phyloP scores from a whole-genome alignment of 2,329 filamentous ascomycete species.

The Arthroderma sp. region DNA sequence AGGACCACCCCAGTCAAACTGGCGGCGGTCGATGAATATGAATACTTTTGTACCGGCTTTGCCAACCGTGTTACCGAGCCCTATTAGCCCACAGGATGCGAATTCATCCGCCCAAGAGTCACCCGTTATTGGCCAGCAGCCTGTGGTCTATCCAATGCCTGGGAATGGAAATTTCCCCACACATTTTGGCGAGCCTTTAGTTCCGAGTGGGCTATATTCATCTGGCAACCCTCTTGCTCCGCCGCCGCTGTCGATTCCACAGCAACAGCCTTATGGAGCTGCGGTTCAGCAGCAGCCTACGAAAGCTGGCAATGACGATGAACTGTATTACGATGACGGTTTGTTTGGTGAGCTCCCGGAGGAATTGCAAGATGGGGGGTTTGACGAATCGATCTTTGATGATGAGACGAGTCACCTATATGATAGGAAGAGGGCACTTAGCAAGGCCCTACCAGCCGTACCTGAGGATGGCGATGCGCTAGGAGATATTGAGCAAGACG shows the following conservation, averaged over 20 bases:
- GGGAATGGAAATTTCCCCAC: not conserved
- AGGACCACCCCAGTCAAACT: not conserved
- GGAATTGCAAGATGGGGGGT: conserved; percentile 20
- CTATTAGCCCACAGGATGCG: conserved; percentile 16
- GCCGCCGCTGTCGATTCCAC: not conserved
- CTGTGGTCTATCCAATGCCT: not conserved
- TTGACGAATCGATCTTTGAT: conserved; percentile 38
- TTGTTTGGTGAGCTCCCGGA: conserved; percentile 26
- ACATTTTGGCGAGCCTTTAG: too few species aligned
- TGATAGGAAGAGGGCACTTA: conserved; percentile 20
- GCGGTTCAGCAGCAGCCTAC: conserved; percentile 6
- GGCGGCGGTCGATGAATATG: not conserved
- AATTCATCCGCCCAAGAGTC: conserved; percentile 4
- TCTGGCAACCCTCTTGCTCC: not conserved
- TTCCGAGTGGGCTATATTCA: not conserved
- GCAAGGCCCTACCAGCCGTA: too few species aligned
- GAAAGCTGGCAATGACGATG: conserved; percentile 21
- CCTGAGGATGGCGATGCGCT: too few species aligned
- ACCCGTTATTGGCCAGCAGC: not conserved
- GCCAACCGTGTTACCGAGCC: conserved; percentile 24
- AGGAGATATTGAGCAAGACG: too few species aligned
- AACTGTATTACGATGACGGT: conserved; percentile 37
- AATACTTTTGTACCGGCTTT: conserved; percentile 17
- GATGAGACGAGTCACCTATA: conserved; percentile 33
- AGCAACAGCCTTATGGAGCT: not conserved